phyloP scores from a whole-genome alignment of 192 early-diverging fungal genomes.

The Coemansia sp. region DNA sequence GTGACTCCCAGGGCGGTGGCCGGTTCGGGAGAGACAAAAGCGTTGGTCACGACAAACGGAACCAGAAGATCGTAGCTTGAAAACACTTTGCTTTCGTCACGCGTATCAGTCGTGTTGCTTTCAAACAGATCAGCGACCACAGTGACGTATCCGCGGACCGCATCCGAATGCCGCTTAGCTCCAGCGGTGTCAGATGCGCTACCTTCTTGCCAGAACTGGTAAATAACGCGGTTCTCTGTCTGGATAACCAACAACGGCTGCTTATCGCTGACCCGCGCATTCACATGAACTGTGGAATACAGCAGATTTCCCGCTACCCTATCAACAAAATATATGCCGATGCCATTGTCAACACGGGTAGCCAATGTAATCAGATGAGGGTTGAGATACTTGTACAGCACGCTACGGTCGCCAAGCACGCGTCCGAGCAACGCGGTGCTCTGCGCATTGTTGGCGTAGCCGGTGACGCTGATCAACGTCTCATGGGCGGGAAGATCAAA shows the following conservation, averaged over 20 bases:
- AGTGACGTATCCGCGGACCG: constrained; percentile 70
- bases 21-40: constrained; percentile 75
- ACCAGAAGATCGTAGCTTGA: constrained; percentile 70
- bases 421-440: constrained; percentile 86
- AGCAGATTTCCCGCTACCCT: constrained; percentile 83
- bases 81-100: constrained; percentile 70
- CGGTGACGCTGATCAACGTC: constrained; percentile 50
- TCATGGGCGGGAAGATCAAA: constrained; percentile 63
- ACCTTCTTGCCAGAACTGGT: constrained; percentile 86
- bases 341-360: constrained; percentile 50
- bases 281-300: constrained; percentile 66
- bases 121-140: constrained; percentile 89
- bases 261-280: constrained; percentile 40
- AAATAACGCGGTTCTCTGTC: constrained; percentile 86
- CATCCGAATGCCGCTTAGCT: constrained; percentile 10
- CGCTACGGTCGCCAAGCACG: constrained; percentile 90
- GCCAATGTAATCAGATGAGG: constrained; percentile 83
- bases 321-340: constrained; percentile 84
- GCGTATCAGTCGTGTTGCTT: constrained; percentile 66
- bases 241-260: constrained; percentile 69
- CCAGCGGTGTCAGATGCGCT: constrained; percentile 19
- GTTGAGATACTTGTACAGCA: constrained; percentile 99
- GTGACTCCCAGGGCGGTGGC: constrained; percentile 83
- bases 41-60: constrained; percentile 71
- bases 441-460: constrained; percentile 43